phyloP scores from a whole-genome alignment of 768 basidiomycete species.

The Mycena alexandri region DNA sequence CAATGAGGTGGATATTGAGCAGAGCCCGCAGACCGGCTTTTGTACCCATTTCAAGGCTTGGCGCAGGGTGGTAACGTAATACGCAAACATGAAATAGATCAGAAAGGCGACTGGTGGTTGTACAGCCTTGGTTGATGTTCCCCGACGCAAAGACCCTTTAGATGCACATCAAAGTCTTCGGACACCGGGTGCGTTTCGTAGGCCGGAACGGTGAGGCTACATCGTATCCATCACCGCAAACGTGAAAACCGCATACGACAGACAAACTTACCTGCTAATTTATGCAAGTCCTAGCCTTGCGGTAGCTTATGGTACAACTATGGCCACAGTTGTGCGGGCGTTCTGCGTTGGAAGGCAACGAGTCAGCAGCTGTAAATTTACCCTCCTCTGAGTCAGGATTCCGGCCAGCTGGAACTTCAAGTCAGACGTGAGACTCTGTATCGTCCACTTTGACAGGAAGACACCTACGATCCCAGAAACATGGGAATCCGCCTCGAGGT shows the following conservation, averaged over 20 bases:
- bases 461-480: neutral
- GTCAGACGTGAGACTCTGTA: slow-evolving; percentile 3
- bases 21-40: slow-evolving; percentile 1
- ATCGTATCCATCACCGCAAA: slow-evolving; percentile 1
- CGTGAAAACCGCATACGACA: neutral
- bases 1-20: neutral
- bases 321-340: too few relatives aligned
- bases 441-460: neutral
- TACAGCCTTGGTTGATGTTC: slow-evolving; percentile 26
- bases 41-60: slow-evolving; percentile 22
- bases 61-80: slow-evolving; percentile 3
- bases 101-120: slow-evolving; percentile 13
- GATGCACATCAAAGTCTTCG: neutral
- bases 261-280: too few relatives aligned
- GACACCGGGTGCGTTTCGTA: slow-evolving; percentile 3
- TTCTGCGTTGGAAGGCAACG: neutral
- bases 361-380: neutral
- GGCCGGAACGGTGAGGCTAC: neutral
- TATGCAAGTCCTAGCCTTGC: too few relatives aligned
- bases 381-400: slow-evolving; percentile 1
- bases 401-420: neutral
- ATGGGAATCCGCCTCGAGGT: neutral
- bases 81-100: slow-evolving; percentile 6
- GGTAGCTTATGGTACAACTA: too few relatives aligned
- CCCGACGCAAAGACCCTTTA: slow-evolving; percentile 23